Conservation (phyloP, 768 basidiomycete genomes). For the Mycena galericulata region DNA sequence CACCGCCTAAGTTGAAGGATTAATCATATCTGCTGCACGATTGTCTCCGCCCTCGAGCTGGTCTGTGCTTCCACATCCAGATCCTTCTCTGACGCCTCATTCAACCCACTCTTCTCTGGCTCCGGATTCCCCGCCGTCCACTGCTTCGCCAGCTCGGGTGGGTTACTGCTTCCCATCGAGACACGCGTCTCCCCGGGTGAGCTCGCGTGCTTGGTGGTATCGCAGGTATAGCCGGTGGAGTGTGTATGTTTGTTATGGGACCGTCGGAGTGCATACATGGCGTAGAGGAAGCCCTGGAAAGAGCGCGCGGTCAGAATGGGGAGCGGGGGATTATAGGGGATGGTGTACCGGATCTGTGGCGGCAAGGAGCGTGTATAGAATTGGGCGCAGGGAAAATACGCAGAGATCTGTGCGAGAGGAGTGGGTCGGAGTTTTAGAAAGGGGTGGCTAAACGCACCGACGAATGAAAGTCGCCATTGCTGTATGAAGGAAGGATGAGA, state of each 20-base stretch:
- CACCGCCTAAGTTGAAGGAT: too few species aligned
- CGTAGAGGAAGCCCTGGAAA: background rate
- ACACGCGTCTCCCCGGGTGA: background rate
- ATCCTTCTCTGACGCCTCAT: background rate
- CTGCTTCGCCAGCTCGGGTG: too few species aligned
- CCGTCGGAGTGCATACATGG: background rate
- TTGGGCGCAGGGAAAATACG: too few species aligned
- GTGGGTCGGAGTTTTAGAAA: background rate
- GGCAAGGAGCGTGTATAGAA: too few species aligned
- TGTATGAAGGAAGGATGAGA: background rate
- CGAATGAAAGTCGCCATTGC: slow-evolving; percentile 4
- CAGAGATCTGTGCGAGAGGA: slow-evolving; percentile 3
- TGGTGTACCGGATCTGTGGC: too few species aligned
- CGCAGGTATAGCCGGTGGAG: background rate
- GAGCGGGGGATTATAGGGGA: background rate
- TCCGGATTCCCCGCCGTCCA: background rate
- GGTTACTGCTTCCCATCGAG: background rate
- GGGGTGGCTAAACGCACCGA: slow-evolving; percentile 2
- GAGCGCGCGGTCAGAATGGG: background rate
- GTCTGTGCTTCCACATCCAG: background rate
- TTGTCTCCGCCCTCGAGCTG: background rate
- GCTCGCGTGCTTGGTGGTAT: too few species aligned
- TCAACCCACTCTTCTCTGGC: background rate
- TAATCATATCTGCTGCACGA: background rate
- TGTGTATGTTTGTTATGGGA: background rate